Evolutionary conservation across 306 rosid species (phyloP), one percentile per base, ranked within the genome.

Genomic region (Pterocarpus santalinus): DNA sequence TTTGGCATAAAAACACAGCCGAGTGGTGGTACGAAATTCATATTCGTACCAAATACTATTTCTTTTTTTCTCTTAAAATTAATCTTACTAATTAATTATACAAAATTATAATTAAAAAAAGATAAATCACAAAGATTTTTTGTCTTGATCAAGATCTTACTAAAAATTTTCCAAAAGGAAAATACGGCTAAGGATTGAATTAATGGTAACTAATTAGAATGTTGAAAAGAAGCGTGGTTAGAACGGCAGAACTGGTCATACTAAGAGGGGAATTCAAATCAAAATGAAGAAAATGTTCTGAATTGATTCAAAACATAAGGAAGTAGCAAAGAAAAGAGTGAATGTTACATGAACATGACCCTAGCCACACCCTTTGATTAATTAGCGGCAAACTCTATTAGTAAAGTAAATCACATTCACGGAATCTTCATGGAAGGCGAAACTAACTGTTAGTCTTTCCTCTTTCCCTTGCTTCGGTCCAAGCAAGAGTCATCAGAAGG

Each of bases 271-370:
- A 22, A 22, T 22, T 22, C 28, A 22, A 22, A 22, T 22, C 28
- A 22, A 22, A 22, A 22, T 22, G 34, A 12, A 44, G 28, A 22
- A 22, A 22, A 22, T 22, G 28, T 22, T 22, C 28, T 22, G 28
- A 63, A 76, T 76, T 53, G 22, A n/a, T 35, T 17, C 15, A 76
- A 49, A 49, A 36, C 12, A n/a, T 44, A 8, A 70, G 81, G 81
- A 77, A 67, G 28, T 28, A 67, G 2, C 49, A 12, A 15, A 49
- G 44, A 57, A 71, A 47, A 28, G 46, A 28, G 39, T 33, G 33
- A 32, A 22, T 60, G 5, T 17, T 17, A 22, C 14, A 32, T 46
- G 61, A 5, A 33, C 4, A 22, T 3, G 55, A 61, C 51, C 76
- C 15, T 33, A 14, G 11, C 63, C 64, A 61, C 16, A 38, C 2